phyloP scores from a whole-genome alignment of 2,329 filamentous ascomycete species.

The Plenodomus tracheiphilus region DNA sequence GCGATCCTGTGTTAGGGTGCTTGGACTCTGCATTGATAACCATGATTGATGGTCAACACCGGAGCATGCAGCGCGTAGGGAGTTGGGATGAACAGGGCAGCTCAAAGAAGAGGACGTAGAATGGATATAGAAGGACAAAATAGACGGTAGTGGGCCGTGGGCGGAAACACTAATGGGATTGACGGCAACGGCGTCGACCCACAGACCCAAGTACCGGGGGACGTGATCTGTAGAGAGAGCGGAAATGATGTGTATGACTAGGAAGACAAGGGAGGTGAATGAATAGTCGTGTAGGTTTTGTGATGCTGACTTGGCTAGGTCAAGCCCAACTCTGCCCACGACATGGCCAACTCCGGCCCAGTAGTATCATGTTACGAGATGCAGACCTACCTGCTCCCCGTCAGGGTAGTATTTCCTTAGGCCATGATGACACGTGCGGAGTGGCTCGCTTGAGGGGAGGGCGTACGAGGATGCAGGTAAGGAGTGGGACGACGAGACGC shows the following conservation, averaged over 20 bases:
- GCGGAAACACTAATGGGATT: conserved; percentile 31
- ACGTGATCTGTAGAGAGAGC: conserved; percentile 28
- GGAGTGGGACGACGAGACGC: conserved; percentile 20
- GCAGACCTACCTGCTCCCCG: conserved; percentile 34
- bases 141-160: conserved; percentile 32
- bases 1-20: conserved; percentile 11
- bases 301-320: conserved; percentile 30
- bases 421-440: conserved; percentile 39
- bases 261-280: conserved; percentile 23
- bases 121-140: conserved; percentile 26
- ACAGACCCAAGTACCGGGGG: conserved; percentile 26
- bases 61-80: conserved; percentile 22
- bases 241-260: conserved; percentile 32
- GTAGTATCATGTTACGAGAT: conserved; percentile 28
- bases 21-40: conserved; percentile 30
- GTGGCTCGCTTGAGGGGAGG: conserved; percentile 22
- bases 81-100: conserved; percentile 5
- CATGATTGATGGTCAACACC: conserved; percentile 31
- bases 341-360: conserved; percentile 21
- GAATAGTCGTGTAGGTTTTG: conserved; percentile 27
- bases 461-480: conserved; percentile 24
- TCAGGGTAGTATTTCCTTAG: conserved; percentile 26
- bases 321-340: conserved; percentile 22
- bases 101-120: conserved; percentile 14
- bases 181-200: conserved; percentile 31